phyloP scores from a whole-genome alignment of 2,329 filamentous ascomycete species.

The Colletotrichum camelliae region DNA sequence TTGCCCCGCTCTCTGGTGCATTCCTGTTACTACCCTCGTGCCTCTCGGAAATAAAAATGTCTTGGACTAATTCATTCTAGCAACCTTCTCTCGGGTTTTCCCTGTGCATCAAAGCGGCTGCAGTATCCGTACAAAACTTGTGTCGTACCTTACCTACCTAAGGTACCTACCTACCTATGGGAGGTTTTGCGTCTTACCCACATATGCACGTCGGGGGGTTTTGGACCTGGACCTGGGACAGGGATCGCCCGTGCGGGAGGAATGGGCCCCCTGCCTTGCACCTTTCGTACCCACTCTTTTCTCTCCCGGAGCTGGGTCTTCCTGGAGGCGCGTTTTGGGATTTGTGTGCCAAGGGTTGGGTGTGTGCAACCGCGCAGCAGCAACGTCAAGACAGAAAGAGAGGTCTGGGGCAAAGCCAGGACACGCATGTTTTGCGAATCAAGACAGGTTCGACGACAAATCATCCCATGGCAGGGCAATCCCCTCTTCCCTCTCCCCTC shows the following conservation, averaged over 20 bases:
- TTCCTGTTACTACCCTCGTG: neutral
- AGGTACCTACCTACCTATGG: neutral
- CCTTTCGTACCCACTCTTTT: neutral
- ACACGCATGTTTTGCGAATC: constrained; percentile 6
- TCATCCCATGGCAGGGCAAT: neutral
- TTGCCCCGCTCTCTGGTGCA: neutral
- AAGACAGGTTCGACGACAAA: neutral
- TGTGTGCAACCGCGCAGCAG: neutral
- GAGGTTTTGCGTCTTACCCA: neutral
- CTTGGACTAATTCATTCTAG: neutral
- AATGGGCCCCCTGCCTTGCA: neutral
- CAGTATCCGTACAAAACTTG: neutral
- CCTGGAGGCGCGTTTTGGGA: neutral
- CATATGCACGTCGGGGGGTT: constrained; percentile 7
- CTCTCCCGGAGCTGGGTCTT: neutral
- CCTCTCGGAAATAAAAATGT: neutral
- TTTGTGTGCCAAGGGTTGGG: neutral
- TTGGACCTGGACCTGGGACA: neutral
- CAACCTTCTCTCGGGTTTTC: neutral
- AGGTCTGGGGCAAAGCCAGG: constrained; percentile 13
- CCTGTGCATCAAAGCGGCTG: neutral
- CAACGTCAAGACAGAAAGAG: neutral
- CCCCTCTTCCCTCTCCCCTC: neutral
- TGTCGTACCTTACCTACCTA: neutral
- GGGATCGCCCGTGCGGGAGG: constrained; percentile 14